Evolutionary conservation across 2,329 filamentous ascomycete genomes (phyloP).

Genomic region (Epichloe sibirici): DNA sequence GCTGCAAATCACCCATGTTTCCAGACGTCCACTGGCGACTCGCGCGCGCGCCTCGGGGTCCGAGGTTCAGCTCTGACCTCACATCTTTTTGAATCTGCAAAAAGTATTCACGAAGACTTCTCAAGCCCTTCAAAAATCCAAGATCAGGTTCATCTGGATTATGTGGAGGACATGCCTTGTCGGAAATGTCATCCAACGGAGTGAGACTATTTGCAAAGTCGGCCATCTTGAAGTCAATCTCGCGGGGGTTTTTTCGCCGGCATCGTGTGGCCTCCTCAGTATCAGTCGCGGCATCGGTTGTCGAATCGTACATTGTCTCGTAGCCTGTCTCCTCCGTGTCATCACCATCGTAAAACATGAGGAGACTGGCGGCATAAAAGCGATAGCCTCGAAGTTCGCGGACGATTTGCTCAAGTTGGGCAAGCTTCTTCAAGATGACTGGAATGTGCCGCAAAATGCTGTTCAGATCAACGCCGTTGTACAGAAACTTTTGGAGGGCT

Average conservation of each 20-base stretch:
- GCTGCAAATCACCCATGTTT: constrained; percentile 12
- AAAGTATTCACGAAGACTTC: constrained; percentile 72
- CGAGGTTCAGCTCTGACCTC: constrained; percentile 37
- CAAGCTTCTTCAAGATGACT: constrained; percentile 71
- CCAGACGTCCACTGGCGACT: constrained; percentile 9
- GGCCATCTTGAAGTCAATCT: constrained; percentile 91
- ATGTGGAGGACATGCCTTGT: constrained; percentile 63
- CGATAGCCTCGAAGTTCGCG: constrained; percentile 70
- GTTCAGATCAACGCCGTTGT: constrained; percentile 70
- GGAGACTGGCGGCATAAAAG: constrained; percentile 86
- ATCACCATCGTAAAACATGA: constrained; percentile 95
- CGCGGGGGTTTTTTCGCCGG: constrained; percentile 37
- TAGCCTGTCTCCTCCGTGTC: constrained; percentile 35
- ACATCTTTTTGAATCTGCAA: constrained; percentile 76
- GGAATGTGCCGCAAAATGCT: constrained; percentile 83
- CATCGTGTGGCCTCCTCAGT: constrained; percentile 39
- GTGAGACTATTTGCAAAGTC: constrained; percentile 98
- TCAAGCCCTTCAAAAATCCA: constrained; percentile 78
- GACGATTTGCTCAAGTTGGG: constrained; percentile 73
- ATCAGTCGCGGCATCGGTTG: constrained; percentile 46
- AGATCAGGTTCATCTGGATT: constrained; percentile 72
- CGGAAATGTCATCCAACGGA: constrained; percentile 57
- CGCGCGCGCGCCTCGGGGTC: constrained; percentile 15
- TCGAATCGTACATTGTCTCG: constrained; percentile 42
- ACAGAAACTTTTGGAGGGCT: constrained; percentile 79